Evolutionary conservation across 305 asterid genomes (phyloP), one percentile per base, ranked within the genome.

Genomic region (Withania somnifera): DNA sequence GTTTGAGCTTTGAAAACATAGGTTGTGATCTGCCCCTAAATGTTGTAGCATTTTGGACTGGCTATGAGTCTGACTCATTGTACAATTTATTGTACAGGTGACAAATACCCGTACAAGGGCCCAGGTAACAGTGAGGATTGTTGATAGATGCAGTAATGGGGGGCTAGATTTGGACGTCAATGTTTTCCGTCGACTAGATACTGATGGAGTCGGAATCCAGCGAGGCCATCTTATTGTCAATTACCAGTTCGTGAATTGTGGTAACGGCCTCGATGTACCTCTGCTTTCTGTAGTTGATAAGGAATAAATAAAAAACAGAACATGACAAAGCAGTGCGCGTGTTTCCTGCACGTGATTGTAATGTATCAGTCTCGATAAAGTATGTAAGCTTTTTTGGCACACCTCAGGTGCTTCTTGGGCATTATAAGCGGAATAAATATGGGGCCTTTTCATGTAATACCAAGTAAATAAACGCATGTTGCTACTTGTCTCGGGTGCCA

Each of bases 161-260:
- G 86, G 86, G 42, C 58, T 86, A n/a, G 86, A 83, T 54, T 56
- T 86, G 79, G 88, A 86, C n/a, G 61, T 42, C 19, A 53, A 64
- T 19, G 86, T 78, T 28, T 83, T 86, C 34, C n/a, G 40, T 45
- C 1, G 4, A 38, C 24, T 86, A 5, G 86, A 78, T 26, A 81
- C 82, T 10, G 63, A 81, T 63, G 85, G 85, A 36, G 53, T 19
- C 1, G 88, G 86, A 56, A 10, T 19, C 76, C 75, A 68, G n/a
- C 71, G 40, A 6, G 82, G 87, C 4, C 79, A 77, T 78, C 79
- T 86, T 58, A 47, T 45, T 9, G 88, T 81, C 38, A 63, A 86
- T 82, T 86, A 83, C 58, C 81, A 83, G 47, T 83, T 83, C 22
- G 85, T 86, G 36, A 52, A 53, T 15, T 86, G 86, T 57, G 84